Evolutionary conservation across 1,284 basidiomycete species (phyloP).

Genomic region (Phellopilus nigrolimitatus): DNA sequence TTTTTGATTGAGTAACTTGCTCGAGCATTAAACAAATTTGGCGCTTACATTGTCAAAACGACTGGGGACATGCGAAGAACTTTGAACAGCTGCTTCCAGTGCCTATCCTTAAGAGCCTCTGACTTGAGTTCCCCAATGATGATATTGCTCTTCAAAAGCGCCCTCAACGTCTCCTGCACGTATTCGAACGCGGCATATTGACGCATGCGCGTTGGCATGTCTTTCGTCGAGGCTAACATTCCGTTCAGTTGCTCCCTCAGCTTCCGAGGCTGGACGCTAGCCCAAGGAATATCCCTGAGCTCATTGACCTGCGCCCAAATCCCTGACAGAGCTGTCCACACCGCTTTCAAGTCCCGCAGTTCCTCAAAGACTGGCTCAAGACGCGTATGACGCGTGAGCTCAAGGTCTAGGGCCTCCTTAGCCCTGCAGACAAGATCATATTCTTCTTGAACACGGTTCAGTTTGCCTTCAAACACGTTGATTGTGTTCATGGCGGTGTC

Average conservation of each 20-base stretch:
- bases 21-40: neutral
- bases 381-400: constrained; percentile 85
- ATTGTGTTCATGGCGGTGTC: constrained; percentile 95
- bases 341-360: constrained; percentile 91
- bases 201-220: constrained; percentile 98
- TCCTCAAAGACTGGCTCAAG: constrained; percentile 94
- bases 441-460: constrained; percentile 87
- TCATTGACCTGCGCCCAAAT: constrained; percentile 95
- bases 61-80: constrained; percentile 68
- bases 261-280: constrained; percentile 91
- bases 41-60: constrained; percentile 60
- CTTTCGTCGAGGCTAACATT: constrained; percentile 86
- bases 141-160: constrained; percentile 85
- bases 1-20: constrained; percentile 18
- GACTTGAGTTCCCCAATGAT: constrained; percentile 93
- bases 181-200: constrained; percentile 99
- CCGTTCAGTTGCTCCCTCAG: constrained; percentile 91
- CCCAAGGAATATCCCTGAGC: constrained; percentile 86
- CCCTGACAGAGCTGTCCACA: constrained; percentile 98
- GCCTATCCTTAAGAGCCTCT: constrained; percentile 94
- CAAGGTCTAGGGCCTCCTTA: constrained; percentile 95
- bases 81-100: constrained; percentile 99
- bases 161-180: constrained; percentile 87
- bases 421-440: constrained; percentile 92
- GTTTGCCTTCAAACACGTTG: constrained; percentile 88